Conservation (phyloP, 2,329 filamentous ascomycete genomes). For the Aspergillus sp. region DNA sequence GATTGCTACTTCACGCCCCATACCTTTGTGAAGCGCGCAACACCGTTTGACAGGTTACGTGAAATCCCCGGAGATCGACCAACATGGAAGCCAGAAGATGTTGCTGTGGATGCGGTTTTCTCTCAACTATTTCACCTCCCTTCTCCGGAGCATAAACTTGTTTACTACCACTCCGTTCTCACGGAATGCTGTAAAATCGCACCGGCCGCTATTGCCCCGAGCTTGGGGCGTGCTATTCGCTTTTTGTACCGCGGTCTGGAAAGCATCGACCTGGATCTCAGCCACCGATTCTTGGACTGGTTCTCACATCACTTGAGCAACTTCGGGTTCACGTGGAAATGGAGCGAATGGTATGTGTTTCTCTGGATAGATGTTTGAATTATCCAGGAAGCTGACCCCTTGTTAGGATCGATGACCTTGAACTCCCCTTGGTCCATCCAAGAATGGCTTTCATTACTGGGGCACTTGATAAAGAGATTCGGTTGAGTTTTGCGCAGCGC, state of each 20-base stretch:
- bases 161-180: conserved; percentile 94
- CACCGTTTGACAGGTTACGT: conserved; percentile 83
- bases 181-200: conserved; percentile 96
- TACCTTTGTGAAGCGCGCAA: conserved; percentile 91
- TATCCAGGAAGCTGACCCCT: not conserved
- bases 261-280: conserved; percentile 81
- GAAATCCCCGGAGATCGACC: conserved; percentile 62
- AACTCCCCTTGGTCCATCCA: conserved; percentile 73
- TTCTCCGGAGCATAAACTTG: conserved; percentile 82
- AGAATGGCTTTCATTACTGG: conserved; percentile 92
- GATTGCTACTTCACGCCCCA: conserved; percentile 90
- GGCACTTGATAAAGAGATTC: conserved; percentile 92
- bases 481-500: conserved; percentile 90
- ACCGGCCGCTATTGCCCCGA: conserved; percentile 92
- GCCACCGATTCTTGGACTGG: conserved; percentile 91
- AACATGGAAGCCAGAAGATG: conserved; percentile 97
- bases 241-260: conserved; percentile 83
- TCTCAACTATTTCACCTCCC: conserved; percentile 91
- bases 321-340: conserved; percentile 99
- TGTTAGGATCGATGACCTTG: conserved; percentile 72
- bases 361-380: not conserved
- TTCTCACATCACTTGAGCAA: conserved; percentile 97
- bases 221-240: conserved; percentile 86
- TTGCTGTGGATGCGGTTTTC: conserved; percentile 96
- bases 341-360: conserved; percentile 78